A percentile compares a stretch with the other conserved stretches of the same genome.
Conservation (phyloP, 345 rosid genomes). For the Pistacia atlantica region DNA sequence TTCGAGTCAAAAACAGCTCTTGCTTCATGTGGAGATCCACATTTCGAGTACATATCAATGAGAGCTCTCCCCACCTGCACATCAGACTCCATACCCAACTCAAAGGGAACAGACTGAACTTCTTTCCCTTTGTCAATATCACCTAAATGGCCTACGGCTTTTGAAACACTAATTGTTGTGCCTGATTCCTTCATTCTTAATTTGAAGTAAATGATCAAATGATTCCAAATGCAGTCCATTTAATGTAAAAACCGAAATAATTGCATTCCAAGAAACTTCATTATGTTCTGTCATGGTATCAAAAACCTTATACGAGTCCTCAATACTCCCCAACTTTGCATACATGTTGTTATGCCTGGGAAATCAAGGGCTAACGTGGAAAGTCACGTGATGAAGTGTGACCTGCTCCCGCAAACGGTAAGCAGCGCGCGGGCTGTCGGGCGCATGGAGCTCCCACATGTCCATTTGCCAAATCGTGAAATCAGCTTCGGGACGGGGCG, state of each 20-base stretch:
- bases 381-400: too few species aligned
- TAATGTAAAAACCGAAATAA: too few species aligned
- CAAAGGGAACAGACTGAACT: slow-evolving; percentile 27
- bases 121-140: slow-evolving; percentile 37
- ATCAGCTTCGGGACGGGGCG: too few species aligned
- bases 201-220: slow-evolving; percentile 33
- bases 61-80: slow-evolving; percentile 42
- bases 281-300: slow-evolving; percentile 31
- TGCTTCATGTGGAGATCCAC: slow-evolving; percentile 37
- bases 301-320: slow-evolving; percentile 39
- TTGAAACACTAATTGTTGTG: slow-evolving; percentile 36
- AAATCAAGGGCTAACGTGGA: too few species aligned
- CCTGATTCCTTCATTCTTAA: slow-evolving; percentile 28
- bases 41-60: slow-evolving; percentile 50
- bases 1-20: slow-evolving; percentile 31
- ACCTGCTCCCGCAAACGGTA: too few species aligned
- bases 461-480: too few species aligned
- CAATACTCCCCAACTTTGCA: slow-evolving; percentile 41
- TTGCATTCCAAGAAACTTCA: too few species aligned
- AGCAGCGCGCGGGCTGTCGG: too few species aligned
- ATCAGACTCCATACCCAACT: slow-evolving; percentile 21
- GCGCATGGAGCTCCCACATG: too few species aligned
- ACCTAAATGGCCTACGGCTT: slow-evolving; percentile 41
- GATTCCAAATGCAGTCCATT: too few species aligned
- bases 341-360: too few species aligned